Conservation (phyloP, 768 basidiomycete species). For the Filobasidium floriforme region DNA sequence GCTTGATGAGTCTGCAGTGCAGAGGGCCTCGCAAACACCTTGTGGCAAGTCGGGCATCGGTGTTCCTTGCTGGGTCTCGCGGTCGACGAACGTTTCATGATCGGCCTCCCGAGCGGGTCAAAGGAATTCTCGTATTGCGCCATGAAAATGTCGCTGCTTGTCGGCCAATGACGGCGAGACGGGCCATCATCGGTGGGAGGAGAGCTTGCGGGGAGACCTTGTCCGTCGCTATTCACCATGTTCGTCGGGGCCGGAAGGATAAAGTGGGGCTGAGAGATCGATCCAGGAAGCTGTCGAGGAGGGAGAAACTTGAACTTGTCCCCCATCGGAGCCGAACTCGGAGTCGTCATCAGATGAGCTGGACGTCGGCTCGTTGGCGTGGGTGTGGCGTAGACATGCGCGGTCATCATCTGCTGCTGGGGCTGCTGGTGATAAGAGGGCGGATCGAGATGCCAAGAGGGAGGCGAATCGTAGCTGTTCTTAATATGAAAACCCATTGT, state of each 20-base stretch:
- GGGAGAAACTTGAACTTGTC: background rate
- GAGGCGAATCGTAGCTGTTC: background rate
- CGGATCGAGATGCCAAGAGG: background rate
- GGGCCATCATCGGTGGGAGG: background rate
- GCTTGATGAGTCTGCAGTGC: constrained; percentile 41
- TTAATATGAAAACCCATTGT: background rate
- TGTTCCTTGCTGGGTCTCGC: background rate
- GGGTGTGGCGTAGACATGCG: background rate
- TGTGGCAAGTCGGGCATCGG: constrained; percentile 28
- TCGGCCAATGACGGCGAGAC: background rate
- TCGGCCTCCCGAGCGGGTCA: background rate
- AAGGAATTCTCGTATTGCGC: background rate
- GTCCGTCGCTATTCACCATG: too few species aligned
- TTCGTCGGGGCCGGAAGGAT: constrained; percentile 1
- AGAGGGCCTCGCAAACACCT: constrained; percentile 38
- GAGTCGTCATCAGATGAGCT: background rate
- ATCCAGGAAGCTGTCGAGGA: background rate
- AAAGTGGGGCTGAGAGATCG: background rate
- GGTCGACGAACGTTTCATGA: background rate
- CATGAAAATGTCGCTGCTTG: background rate
- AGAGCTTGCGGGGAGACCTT: too few species aligned
- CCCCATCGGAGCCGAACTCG: background rate
- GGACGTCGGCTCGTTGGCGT: background rate
- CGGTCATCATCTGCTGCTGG: background rate
- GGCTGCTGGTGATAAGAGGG: background rate